phyloP scores from a whole-genome alignment of 164 flowering plant genomes.

The Houttuynia cordata region DNA sequence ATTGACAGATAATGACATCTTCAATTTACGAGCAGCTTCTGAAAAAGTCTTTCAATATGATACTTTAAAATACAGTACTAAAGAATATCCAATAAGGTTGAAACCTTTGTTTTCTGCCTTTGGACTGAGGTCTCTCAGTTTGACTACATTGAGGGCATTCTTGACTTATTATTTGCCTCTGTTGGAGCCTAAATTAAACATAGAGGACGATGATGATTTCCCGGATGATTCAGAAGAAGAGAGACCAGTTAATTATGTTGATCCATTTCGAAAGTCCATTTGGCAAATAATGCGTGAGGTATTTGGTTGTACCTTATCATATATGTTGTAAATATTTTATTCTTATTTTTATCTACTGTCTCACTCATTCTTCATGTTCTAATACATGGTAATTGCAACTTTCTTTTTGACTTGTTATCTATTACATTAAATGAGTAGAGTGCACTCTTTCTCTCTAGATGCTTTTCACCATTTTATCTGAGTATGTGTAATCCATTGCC shows the following conservation, averaged over 20 bases:
- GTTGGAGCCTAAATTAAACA: conserved; percentile 49
- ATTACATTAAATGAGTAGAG: not conserved
- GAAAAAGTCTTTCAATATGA: conserved; percentile 27
- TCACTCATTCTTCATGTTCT: conserved; percentile 4
- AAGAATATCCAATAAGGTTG: conserved; percentile 57
- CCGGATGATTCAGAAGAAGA: conserved; percentile 38
- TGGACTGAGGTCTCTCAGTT: conserved; percentile 39
- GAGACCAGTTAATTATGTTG: conserved; percentile 46
- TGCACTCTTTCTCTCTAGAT: not conserved
- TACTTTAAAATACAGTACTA: conserved; percentile 26
- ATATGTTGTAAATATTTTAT: not conserved
- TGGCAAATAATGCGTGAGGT: conserved; percentile 86
- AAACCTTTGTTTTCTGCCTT: conserved; percentile 86
- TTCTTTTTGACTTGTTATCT: no score
- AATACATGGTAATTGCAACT: no score
- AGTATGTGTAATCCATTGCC: not conserved
- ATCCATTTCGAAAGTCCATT: conserved; percentile 72
- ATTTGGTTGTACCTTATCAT: not conserved
- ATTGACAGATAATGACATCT: conserved; percentile 37
- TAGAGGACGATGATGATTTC: conserved; percentile 68
- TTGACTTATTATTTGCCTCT: conserved; percentile 74
- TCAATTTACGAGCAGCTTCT: conserved; percentile 25
- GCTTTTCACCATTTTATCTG: not conserved
- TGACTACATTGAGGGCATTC: conserved; percentile 80
- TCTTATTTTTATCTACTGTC: not conserved